Conservation (phyloP, 2,329 filamentous ascomycete species). For the Colletotrichum lupini region DNA sequence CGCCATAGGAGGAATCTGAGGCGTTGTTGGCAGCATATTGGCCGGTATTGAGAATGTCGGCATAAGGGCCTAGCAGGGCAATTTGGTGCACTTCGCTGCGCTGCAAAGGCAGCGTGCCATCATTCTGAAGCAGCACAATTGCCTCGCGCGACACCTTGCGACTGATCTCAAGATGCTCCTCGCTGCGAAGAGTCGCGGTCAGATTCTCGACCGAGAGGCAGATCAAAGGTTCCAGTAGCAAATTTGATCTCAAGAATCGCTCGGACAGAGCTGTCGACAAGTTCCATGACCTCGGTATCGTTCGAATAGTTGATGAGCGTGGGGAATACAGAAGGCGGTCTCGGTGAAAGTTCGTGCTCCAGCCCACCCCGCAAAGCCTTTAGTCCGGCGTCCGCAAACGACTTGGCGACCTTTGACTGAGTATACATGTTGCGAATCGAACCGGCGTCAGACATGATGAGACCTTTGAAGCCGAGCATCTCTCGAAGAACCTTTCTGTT, state of each 20-base stretch:
- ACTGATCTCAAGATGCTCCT: constrained; percentile 35
- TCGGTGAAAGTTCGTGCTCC: constrained; percentile 43
- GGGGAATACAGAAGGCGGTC: constrained; percentile 38
- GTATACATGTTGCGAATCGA: constrained; percentile 43
- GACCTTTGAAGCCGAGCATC: constrained; percentile 45
- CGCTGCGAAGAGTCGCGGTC: constrained; percentile 32
- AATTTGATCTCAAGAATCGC: constrained; percentile 45
- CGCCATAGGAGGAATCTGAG: constrained; percentile 37
- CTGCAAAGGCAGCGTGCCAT: constrained; percentile 35
- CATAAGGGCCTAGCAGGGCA: constrained; percentile 38
- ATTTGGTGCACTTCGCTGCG: constrained; percentile 5
- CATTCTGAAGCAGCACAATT: constrained; percentile 39
- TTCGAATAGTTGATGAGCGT: constrained; percentile 38
- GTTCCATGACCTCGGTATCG: constrained; percentile 37
- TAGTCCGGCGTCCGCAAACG: constrained; percentile 40
- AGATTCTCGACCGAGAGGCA: constrained; percentile 32
- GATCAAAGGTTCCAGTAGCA: constrained; percentile 42
- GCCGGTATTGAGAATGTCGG: constrained; percentile 38
- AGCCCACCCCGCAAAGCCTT: constrained; percentile 43
- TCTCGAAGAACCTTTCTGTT: constrained; percentile 41
- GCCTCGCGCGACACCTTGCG: constrained; percentile 38
- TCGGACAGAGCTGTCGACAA: constrained; percentile 41
- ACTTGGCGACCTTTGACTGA: constrained; percentile 42
- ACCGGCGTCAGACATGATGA: constrained; percentile 48
- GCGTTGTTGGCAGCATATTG: constrained; percentile 38